Evolutionary conservation across 169 alveolate species (phyloP).

Genomic region (Plasmodium fragile): DNA sequence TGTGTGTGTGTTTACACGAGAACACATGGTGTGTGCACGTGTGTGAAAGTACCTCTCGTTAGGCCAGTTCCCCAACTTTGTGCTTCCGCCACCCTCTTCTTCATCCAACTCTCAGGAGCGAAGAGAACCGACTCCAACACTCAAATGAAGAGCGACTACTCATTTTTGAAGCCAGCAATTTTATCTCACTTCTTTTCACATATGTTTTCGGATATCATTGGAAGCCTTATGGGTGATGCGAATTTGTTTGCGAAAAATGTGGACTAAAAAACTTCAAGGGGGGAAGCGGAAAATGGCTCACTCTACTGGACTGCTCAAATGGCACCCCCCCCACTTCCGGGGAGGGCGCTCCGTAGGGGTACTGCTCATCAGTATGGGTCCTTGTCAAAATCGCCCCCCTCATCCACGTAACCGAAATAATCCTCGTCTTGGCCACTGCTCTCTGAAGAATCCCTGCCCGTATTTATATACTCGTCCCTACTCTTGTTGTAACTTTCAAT

Average conservation of each 20-base stretch:
- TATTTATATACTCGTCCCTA: conserved; percentile 67
- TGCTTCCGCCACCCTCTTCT: background rate
- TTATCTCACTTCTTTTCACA: conserved; percentile 70
- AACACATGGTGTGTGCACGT: background rate
- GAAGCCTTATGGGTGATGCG: conserved; percentile 39
- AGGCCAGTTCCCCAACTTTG: background rate
- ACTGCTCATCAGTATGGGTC: background rate
- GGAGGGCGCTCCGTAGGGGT: background rate
- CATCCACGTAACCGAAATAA: conserved; percentile 25
- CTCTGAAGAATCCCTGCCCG: conserved; percentile 57
- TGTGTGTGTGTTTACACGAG: background rate
- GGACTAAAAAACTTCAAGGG: conserved; percentile 1
- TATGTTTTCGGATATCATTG: conserved; percentile 71
- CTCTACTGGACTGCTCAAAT: background rate
- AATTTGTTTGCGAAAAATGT: conserved; percentile 40
- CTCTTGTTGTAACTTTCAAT: conserved; percentile 55
- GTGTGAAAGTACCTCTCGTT: background rate
- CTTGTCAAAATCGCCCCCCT: conserved; percentile 22
- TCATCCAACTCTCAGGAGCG: conserved; percentile 13
- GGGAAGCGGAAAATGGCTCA: background rate
- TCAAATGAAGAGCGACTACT: conserved; percentile 31
- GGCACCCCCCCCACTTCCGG: background rate
- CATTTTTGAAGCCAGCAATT: conserved; percentile 75
- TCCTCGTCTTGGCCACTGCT: conserved; percentile 20
- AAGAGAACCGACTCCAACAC: conserved; percentile 16